These are phyloP conservation scores for Olyra latifolia DNA, from an alignment of 176 grass and related monocot genomes.

Conservation along the genomic window DNA sequence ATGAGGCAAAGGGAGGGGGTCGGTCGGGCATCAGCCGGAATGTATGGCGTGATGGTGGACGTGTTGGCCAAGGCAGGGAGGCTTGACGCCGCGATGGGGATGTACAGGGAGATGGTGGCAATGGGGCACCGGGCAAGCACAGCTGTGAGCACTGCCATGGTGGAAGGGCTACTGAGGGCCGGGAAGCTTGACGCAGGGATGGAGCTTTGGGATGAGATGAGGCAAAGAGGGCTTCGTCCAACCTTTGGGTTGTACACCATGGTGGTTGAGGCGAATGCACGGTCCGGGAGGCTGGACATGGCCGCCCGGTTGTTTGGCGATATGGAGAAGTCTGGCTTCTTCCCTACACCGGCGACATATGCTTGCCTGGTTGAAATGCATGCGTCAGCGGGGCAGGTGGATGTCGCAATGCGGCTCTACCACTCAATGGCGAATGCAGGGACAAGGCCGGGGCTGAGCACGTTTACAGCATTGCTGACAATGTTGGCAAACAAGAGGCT, in stretches of 20 bases:
- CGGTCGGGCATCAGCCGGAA: conserved; percentile 27
- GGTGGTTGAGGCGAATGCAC: conserved; percentile 87
- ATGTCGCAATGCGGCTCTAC: conserved; percentile 74
- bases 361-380: conserved; percentile 91
- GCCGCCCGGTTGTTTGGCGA: conserved; percentile 64
- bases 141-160: conserved; percentile 53
- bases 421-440: conserved; percentile 88
- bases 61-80: conserved; percentile 82
- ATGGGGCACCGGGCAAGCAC: conserved; percentile 56
- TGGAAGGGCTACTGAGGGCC: conserved; percentile 70
- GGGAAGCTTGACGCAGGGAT: conserved; percentile 86
- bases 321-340: conserved; percentile 98
- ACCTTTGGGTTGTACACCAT: conserved; percentile 84
- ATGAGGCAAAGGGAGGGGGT: conserved; percentile 56
- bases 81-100: conserved; percentile 75
- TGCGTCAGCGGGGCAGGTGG: conserved; percentile 71
- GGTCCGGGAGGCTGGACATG: conserved; percentile 60
- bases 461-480: conserved; percentile 72
- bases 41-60: conserved; percentile 75
- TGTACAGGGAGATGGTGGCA: conserved; percentile 85
- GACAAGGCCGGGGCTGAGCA: conserved; percentile 73
- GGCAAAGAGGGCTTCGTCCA: conserved; percentile 53
- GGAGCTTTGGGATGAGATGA: conserved; percentile 93
- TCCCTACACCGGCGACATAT: conserved; percentile 80
- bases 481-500: conserved; percentile 83